Evolutionary conservation across 208 protist species (phyloP).

Genomic region (Strigomonas culicis): DNA sequence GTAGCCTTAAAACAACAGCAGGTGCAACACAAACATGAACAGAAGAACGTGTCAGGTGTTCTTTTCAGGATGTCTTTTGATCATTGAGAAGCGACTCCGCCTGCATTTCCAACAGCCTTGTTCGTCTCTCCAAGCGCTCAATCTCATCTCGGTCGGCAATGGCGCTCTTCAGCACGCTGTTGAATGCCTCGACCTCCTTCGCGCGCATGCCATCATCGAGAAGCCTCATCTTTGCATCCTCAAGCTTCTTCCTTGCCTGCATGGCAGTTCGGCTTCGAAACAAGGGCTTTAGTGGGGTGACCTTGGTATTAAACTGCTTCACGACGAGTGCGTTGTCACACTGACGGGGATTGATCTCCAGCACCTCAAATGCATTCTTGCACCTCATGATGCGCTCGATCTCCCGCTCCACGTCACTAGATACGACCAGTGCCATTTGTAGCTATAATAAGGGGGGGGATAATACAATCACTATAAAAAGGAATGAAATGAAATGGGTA

Average conservation of each 20-base stretch:
- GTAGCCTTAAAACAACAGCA: slow-evolving; percentile 3
- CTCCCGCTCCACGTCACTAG: slow-evolving; percentile 53
- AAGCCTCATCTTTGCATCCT: slow-evolving; percentile 74
- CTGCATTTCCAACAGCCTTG: slow-evolving; percentile 54
- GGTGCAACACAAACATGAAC: background rate
- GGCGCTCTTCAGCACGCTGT: slow-evolving; percentile 22
- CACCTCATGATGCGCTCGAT: slow-evolving; percentile 67
- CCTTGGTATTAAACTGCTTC: slow-evolving; percentile 60
- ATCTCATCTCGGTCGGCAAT: slow-evolving; percentile 43
- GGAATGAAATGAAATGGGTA: no score
- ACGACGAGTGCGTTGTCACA: slow-evolving; percentile 44
- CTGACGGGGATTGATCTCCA: slow-evolving; percentile 50
- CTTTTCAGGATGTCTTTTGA: no score
- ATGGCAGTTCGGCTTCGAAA: slow-evolving; percentile 77
- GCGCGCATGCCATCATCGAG: slow-evolving; percentile 54
- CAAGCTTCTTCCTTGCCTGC: slow-evolving; percentile 71
- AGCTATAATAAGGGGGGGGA: no score
- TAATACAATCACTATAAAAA: no score
- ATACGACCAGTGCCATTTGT: slow-evolving; percentile 67
- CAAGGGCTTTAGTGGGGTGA: slow-evolving; percentile 46
- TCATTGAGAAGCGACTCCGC: slow-evolving; percentile 41
- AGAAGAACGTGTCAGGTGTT: no score
- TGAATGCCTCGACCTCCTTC: slow-evolving; percentile 47
- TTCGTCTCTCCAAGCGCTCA: slow-evolving; percentile 51
- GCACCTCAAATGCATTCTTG: slow-evolving; percentile 71